Evolutionary conservation across 305 asterid genomes (phyloP).

Genomic region (Solanum hybrid): DNA sequence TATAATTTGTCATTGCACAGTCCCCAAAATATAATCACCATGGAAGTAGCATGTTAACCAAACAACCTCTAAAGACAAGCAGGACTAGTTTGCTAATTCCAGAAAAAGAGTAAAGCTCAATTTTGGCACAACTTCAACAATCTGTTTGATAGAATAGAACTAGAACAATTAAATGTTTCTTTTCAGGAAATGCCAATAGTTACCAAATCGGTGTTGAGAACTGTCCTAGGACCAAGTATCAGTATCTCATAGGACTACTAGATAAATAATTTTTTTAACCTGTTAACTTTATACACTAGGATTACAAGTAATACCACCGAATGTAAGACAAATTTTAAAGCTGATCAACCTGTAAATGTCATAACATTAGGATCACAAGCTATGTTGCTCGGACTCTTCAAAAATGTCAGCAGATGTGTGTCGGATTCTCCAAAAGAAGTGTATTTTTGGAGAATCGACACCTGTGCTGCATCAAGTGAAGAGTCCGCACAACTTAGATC

Average conservation of each 20-base stretch:
- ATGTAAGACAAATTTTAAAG: background rate
- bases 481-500: background rate
- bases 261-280: background rate
- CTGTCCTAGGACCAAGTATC: background rate
- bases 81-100: background rate
- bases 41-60: background rate
- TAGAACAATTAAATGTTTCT: background rate
- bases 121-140: background rate
- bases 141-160: background rate
- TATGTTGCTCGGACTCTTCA: background rate
- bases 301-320: background rate
- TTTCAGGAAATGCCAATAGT: background rate
- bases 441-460: background rate
- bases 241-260: background rate
- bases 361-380: background rate
- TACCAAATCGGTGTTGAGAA: background rate
- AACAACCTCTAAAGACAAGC: background rate
- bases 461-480: background rate
- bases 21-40: background rate
- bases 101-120: background rate
- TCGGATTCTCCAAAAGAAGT: background rate
- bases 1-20: background rate
- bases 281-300: background rate
- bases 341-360: background rate
- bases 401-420: background rate